Evolutionary conservation across 192 early-diverging fungal species (phyloP).

Genomic region (Backusella liffmaniae): DNA sequence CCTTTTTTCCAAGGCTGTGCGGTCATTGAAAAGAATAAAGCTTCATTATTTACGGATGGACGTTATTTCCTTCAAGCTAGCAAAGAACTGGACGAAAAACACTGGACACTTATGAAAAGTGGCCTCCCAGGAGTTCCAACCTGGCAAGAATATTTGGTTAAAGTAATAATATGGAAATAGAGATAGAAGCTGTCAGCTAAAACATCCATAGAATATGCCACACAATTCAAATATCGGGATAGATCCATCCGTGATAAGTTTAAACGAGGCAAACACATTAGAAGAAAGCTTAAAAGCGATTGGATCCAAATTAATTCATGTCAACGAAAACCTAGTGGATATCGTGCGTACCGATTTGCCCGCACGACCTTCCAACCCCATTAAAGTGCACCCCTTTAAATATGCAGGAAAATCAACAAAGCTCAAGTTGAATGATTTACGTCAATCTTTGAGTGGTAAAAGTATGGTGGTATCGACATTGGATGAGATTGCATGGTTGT

Average conservation of each 20-base stretch:
- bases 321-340: conserved; percentile 84
- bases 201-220: conserved; percentile 50
- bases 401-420: conserved; percentile 42
- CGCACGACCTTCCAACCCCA: conserved; percentile 57
- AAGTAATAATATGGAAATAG: conserved; percentile 35
- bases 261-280: conserved; percentile 60
- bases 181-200: background rate
- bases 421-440: conserved; percentile 74
- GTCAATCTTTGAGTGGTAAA: conserved; percentile 53
- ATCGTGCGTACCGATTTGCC: conserved; percentile 75
- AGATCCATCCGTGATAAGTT: conserved; percentile 83
- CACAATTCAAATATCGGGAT: conserved; percentile 80
- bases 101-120: conserved; percentile 92
- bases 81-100: conserved; percentile 74
- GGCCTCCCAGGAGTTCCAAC: conserved; percentile 83
- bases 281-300: conserved; percentile 22
- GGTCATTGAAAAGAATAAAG: conserved; percentile 72
- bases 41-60: conserved; percentile 93
- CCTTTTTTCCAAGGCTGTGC: conserved; percentile 59
- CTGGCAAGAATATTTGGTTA: conserved; percentile 82
- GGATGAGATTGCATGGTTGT: conserved; percentile 95
- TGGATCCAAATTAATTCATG: conserved; percentile 63
- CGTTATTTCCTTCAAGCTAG: conserved; percentile 95
- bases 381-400: conserved; percentile 57
- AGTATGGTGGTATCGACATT: conserved; percentile 79